Conservation (phyloP, 2,329 filamentous ascomycete species). For the Neonectria sp. region DNA sequence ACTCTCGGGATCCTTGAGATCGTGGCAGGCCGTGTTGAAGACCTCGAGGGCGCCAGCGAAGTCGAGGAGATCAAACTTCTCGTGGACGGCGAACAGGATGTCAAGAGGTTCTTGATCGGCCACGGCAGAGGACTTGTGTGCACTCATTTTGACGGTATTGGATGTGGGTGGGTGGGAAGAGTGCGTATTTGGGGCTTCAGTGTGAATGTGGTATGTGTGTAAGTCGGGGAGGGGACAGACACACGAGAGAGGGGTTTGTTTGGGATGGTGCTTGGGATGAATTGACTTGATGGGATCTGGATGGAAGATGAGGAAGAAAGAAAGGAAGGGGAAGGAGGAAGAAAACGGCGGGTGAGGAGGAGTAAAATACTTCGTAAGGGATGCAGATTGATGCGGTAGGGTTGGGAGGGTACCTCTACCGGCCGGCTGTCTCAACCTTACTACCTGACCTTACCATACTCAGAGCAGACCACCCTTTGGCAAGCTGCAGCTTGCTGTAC, state of each 20-base stretch:
- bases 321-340: conserved; percentile 43
- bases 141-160: conserved; percentile 66
- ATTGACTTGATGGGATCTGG: conserved; percentile 42
- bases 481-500: not conserved
- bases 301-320: conserved; percentile 41
- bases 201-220: conserved; percentile 29
- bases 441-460: conserved; percentile 6
- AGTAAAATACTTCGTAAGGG: conserved; percentile 36
- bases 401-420: conserved; percentile 17
- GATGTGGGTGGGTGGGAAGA: conserved; percentile 44
- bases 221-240: conserved; percentile 31
- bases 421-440: conserved; percentile 16
- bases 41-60: conserved; percentile 70
- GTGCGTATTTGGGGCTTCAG: conserved; percentile 34
- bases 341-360: conserved; percentile 40
- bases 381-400: conserved; percentile 27
- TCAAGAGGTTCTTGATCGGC: conserved; percentile 71
- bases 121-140: conserved; percentile 71
- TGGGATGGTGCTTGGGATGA: conserved; percentile 32
- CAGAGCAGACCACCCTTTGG: not conserved
- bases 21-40: conserved; percentile 65
- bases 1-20: conserved; percentile 67
- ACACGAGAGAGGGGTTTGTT: conserved; percentile 30
- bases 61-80: conserved; percentile 73
- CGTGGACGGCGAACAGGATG: conserved; percentile 73